These are phyloP conservation scores for Globisporangium nagaii DNA, from an alignment of 352 stramenopile genomes.

Conservation along the genomic window DNA sequence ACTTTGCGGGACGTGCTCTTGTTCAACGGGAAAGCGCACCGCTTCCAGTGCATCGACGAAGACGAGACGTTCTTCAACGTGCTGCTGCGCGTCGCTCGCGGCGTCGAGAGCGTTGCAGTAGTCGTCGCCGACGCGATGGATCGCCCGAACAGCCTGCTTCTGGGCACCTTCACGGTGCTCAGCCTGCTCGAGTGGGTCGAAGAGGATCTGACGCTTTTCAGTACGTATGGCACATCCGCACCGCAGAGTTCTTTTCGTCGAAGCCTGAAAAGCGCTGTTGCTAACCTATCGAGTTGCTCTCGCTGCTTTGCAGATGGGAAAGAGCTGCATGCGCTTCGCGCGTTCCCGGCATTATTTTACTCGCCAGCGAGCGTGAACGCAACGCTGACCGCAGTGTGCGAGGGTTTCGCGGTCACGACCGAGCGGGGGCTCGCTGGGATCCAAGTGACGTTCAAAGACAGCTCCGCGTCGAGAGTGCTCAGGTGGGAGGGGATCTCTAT, in stretches of 20 bases:
- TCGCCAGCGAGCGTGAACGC: constrained; percentile 21
- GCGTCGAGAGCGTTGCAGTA: constrained; percentile 31
- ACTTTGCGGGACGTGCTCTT: constrained; percentile 27
- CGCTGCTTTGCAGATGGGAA: constrained; percentile 21
- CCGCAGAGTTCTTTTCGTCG: too few relatives aligned
- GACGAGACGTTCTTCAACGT: constrained; percentile 58
- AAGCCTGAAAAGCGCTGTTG: too few relatives aligned
- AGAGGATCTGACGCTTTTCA: constrained; percentile 49
- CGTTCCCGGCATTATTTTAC: constrained; percentile 50
- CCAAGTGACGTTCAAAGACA: constrained; percentile 13
- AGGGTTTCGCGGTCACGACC: constrained; percentile 31
- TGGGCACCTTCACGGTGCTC: constrained; percentile 33
- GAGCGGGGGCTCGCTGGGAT: constrained; percentile 24
- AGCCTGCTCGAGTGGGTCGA: constrained; percentile 52
- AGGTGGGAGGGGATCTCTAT: too few relatives aligned
- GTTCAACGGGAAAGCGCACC: constrained; percentile 19
- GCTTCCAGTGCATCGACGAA: constrained; percentile 28
- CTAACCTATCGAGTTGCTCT: too few relatives aligned
- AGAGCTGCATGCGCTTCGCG: constrained; percentile 23
- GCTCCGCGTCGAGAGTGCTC: constrained; percentile 4
- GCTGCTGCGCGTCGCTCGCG: constrained; percentile 45
- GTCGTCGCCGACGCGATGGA: constrained; percentile 23
- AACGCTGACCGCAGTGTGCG: constrained; percentile 20
- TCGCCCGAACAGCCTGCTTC: constrained; percentile 17
- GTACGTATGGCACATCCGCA: constrained; percentile 16